Base-by-base conservation (phyloP, 169 alveolate genomes). In the Cystoisospora suis region DNA sequence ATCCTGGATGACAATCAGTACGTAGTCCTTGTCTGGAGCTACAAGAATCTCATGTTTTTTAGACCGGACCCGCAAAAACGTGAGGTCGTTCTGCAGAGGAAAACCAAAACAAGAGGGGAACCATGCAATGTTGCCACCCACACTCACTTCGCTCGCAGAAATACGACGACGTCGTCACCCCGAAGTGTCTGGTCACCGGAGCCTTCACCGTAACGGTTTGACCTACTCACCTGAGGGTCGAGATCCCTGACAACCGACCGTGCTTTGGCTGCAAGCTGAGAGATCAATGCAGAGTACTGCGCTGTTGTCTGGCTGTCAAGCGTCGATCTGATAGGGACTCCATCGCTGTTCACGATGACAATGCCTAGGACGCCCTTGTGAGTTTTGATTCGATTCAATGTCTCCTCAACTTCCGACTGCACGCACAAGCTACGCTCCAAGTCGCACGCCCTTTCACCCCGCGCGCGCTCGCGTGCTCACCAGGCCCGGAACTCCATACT, bases 311-410 rank as follows among this genome's bases (percentile, higher is more conserved):
- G 96, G 45, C 97, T 94, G 69, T 96, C 96, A 53, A 97, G 95
- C 42, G 97, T 94, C 7, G 95, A 93, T 0, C 95, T 87, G 86
- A 93, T 81, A 9, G 94, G 92, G 3, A 95, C 94, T 23, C 98
- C 99, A 53, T 95, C 97, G 46, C 94, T 94, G 93, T 97, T 96
- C 27, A 97, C 97, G 53, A 97, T 96, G 65, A 97, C 95, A 17
- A 97, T 95, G 56, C 99, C 99, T 88, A 94, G 91, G 1, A 98
- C 98, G n/a, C 98, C 98, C 91, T 97, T 97, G 93, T 97, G 99
- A 23, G 98, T 97, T 91, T 97, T 97, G 93, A 98, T 97, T 91
- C 99, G 95, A 91, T 97, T 96, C 88, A 97, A 91, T 20, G 98
- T 97, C 92, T 98, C 99, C 89, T 98, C 99, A 32, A 97, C 97